Conservation (phyloP, 2,329 filamentous ascomycete genomes). For the Bipolaris sorokiniana region DNA sequence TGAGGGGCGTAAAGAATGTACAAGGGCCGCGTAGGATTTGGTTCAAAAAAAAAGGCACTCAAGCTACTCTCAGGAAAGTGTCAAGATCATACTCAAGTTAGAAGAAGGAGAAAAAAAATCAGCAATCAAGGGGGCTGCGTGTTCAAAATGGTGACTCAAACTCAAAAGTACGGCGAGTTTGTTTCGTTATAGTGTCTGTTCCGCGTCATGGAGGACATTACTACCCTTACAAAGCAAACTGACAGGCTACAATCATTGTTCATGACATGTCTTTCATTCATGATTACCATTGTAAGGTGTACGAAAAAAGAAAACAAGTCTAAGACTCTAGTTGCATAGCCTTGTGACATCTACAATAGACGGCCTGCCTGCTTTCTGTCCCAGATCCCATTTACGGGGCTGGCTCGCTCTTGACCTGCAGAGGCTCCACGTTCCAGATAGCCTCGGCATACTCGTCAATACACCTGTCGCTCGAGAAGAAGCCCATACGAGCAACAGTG, state of each 20-base stretch:
- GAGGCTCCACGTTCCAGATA: slow-evolving; percentile 95
- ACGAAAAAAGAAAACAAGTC: not conserved
- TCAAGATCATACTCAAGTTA: too few relatives aligned
- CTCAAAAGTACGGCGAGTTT: too few relatives aligned
- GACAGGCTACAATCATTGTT: not conserved
- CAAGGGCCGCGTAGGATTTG: too few relatives aligned
- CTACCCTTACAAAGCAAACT: too few relatives aligned
- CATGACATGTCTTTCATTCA: not conserved
- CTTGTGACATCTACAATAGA: slow-evolving; percentile 5
- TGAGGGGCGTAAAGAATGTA: too few relatives aligned
- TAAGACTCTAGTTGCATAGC: slow-evolving; percentile 7
- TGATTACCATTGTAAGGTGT: not conserved
- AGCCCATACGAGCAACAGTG: slow-evolving; percentile 91
- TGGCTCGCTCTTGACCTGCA: slow-evolving; percentile 55
- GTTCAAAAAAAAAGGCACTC: too few relatives aligned
- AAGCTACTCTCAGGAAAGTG: too few relatives aligned
- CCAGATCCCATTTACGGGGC: slow-evolving; percentile 17
- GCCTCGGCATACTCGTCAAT: slow-evolving; percentile 97
- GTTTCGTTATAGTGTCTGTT: too few relatives aligned
- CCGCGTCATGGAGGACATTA: too few relatives aligned
- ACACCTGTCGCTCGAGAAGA: slow-evolving; percentile 93
- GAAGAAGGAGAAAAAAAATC: too few relatives aligned
- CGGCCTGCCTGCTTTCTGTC: not conserved
- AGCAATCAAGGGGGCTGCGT: too few relatives aligned
- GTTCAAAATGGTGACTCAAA: too few relatives aligned